Percentiles rank a stretch among this genome's conserved stretches.
Conservation (phyloP, 2,329 filamentous ascomycete species). For the Fusarium devonianum region DNA sequence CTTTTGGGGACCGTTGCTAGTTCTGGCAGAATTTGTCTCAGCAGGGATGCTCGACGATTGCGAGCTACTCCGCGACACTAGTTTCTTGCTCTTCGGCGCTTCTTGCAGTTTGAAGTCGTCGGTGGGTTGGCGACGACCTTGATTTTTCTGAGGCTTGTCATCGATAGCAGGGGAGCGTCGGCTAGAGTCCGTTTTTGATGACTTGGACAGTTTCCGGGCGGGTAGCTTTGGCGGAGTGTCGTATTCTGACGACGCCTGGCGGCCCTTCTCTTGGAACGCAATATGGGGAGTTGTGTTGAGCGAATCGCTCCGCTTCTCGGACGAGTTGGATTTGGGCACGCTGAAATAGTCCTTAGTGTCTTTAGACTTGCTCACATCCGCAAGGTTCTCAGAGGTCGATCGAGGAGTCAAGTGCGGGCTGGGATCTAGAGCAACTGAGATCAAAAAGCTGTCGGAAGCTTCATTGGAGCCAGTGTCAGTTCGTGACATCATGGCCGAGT, state of each 20-base stretch:
- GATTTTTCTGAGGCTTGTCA: slow-evolving; percentile 48
- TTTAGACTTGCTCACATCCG: slow-evolving; percentile 55
- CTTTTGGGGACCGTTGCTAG: slow-evolving; percentile 46
- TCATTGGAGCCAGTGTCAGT: slow-evolving; percentile 57
- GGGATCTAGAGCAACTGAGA: slow-evolving; percentile 77
- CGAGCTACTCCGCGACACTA: slow-evolving; percentile 53
- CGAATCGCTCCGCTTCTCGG: slow-evolving; percentile 58
- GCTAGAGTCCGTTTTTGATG: slow-evolving; percentile 52
- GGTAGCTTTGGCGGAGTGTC: slow-evolving; percentile 60
- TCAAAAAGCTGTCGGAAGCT: slow-evolving; percentile 74
- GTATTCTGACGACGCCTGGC: slow-evolving; percentile 59
- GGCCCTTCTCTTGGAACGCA: slow-evolving; percentile 85
- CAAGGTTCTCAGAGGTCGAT: slow-evolving; percentile 57
- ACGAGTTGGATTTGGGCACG: slow-evolving; percentile 50
- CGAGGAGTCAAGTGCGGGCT: slow-evolving; percentile 67
- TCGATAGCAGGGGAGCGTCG: slow-evolving; percentile 47
- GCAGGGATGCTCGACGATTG: slow-evolving; percentile 51
- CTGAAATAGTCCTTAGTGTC: slow-evolving; percentile 70
- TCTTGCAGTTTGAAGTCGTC: slow-evolving; percentile 80
- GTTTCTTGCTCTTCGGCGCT: slow-evolving; percentile 71
- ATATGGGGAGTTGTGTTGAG: slow-evolving; percentile 81
- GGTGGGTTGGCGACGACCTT: slow-evolving; percentile 46
- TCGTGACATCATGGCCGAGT: slow-evolving; percentile 69
- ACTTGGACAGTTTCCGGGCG: slow-evolving; percentile 50
- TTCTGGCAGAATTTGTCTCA: slow-evolving; percentile 46